A percentile compares a stretch with the other conserved stretches of the same genome.
Conservation (phyloP, 2,329 filamentous ascomycete genomes). For the Colletotrichum tamarilloi region DNA sequence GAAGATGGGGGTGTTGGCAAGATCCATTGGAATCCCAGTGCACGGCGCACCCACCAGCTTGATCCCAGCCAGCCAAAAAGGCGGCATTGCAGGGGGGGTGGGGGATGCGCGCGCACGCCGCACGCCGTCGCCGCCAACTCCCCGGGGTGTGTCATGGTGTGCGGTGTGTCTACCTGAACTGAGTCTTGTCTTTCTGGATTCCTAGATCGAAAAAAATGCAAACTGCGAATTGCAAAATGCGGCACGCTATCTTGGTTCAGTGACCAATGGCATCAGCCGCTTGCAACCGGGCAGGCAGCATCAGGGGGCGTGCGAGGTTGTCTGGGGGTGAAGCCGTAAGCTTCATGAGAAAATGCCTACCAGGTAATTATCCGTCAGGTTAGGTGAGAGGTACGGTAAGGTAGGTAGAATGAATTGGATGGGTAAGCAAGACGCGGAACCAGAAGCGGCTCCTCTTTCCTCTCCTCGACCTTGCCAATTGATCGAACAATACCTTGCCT, state of each 20-base stretch:
- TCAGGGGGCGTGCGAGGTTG: not conserved
- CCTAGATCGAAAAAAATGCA: not conserved
- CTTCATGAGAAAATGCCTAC: not conserved
- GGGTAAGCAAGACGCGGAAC: not conserved
- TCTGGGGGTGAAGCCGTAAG: not conserved
- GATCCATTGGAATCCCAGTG: not conserved
- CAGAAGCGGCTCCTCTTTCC: conserved; percentile 24
- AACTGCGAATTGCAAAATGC: conserved; percentile 10
- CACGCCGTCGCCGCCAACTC: not conserved
- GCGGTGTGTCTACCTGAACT: not conserved
- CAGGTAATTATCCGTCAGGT: no score
- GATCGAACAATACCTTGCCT: not conserved
- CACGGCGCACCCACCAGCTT: not conserved
- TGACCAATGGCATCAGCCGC: conserved; percentile 21
- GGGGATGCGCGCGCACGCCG: not conserved
- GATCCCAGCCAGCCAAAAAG: not conserved
- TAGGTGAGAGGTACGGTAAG: no score
- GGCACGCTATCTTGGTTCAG: not conserved
- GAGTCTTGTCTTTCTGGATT: not conserved
- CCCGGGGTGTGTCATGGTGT: not conserved
- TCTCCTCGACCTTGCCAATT: not conserved
- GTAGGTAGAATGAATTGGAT: not conserved
- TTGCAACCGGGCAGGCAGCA: not conserved
- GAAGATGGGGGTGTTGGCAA: not conserved
- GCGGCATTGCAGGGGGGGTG: not conserved